A percentile compares a stretch with the other conserved stretches of the same genome.
Conservation (phyloP, 2,329 filamentous ascomycete genomes). For the Venturia carpophila region DNA sequence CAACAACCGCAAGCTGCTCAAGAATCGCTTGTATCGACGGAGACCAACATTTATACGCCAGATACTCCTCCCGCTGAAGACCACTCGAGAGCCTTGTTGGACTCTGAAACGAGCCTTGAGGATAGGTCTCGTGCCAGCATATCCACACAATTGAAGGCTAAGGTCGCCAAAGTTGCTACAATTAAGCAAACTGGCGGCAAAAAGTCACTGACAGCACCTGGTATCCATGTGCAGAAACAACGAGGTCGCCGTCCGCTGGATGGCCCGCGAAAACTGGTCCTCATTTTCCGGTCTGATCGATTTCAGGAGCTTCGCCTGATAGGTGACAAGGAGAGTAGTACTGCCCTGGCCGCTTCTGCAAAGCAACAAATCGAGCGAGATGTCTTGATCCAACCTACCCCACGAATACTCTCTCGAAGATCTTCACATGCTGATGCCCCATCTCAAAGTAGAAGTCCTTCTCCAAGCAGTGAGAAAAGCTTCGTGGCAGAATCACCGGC, state of each 20-base stretch:
- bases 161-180: neutral
- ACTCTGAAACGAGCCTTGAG: neutral
- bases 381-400: neutral
- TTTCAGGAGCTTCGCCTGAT: neutral
- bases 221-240: neutral
- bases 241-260: slow-evolving; percentile 1
- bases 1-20: neutral
- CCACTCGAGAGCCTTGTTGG: neutral
- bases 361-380: neutral
- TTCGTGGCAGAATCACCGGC: neutral
- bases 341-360: neutral
- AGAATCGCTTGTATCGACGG: neutral
- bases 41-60: neutral
- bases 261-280: neutral
- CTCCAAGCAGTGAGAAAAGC: neutral
- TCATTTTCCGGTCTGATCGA: neutral
- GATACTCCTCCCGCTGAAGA: neutral
- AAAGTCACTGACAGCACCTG: neutral
- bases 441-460: neutral
- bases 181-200: neutral
- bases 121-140: neutral
- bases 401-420: neutral
- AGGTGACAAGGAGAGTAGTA: neutral
- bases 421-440: neutral
- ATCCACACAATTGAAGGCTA: neutral